Conservation (phyloP, 2,329 filamentous ascomycete genomes). For the Zymoseptoria tritici region DNA sequence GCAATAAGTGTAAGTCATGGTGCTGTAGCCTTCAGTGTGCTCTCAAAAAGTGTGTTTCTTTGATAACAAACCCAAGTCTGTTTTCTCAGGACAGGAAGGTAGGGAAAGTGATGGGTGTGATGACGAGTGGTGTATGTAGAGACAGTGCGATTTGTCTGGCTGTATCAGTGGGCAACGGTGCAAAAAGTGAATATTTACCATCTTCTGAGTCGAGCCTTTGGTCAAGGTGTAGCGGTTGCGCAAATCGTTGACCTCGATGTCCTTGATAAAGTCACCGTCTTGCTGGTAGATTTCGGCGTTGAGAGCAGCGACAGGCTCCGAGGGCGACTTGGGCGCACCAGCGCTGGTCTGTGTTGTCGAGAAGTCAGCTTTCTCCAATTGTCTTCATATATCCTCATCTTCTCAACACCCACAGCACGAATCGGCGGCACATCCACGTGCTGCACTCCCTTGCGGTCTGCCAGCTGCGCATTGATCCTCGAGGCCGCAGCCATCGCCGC, state of each 20-base stretch:
- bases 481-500: slow-evolving; percentile 74
- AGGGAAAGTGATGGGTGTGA: not conserved
- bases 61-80: slow-evolving; percentile 26
- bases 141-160: slow-evolving; percentile 33
- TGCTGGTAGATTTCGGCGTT: slow-evolving; percentile 88
- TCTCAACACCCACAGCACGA: slow-evolving; percentile 41
- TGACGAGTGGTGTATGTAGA: not conserved
- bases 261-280: slow-evolving; percentile 96
- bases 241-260: slow-evolving; percentile 97
- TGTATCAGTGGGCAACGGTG: slow-evolving; percentile 52
- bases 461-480: slow-evolving; percentile 42
- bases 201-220: slow-evolving; percentile 95
- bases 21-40: slow-evolving; percentile 26
- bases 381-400: slow-evolving; percentile 9
- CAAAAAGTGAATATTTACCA: slow-evolving; percentile 78
- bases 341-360: slow-evolving; percentile 34
- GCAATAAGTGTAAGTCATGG: slow-evolving; percentile 40
- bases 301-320: slow-evolving; percentile 50
- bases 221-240: slow-evolving; percentile 95
- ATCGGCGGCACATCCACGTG: slow-evolving; percentile 85
- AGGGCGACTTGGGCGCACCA: slow-evolving; percentile 47
- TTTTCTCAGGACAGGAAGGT: slow-evolving; percentile 7
- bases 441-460: slow-evolving; percentile 72
- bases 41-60: not conserved
- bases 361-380: slow-evolving; percentile 19